Evolutionary conservation across 768 basidiomycete genomes (phyloP).

Genomic region (Tephrocybe sp.): DNA sequence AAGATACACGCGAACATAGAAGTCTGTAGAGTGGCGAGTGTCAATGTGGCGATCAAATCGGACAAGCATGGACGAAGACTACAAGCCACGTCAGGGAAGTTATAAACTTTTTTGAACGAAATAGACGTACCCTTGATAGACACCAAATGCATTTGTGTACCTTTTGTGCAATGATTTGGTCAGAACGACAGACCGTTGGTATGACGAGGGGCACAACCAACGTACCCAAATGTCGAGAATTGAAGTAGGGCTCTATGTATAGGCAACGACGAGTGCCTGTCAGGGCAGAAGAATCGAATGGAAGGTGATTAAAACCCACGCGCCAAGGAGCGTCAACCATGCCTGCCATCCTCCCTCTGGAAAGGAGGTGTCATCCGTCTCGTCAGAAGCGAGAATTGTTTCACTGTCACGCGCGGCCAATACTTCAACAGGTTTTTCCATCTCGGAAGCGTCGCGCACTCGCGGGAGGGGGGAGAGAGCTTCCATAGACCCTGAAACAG

Average conservation of each 20-base stretch:
- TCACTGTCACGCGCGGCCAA: neutral
- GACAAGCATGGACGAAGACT: neutral
- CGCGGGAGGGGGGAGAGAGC: too few relatives aligned
- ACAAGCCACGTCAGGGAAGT: neutral
- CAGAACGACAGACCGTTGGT: too few relatives aligned
- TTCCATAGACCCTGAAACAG: too few relatives aligned
- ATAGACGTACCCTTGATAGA: slow-evolving; percentile 20
- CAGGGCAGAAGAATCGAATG: neutral
- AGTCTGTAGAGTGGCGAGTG: slow-evolving; percentile 3
- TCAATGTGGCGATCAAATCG: neutral
- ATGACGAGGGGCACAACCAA: too few relatives aligned
- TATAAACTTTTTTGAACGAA: neutral
- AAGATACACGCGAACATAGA: slow-evolving; percentile 23
- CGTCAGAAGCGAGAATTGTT: too few relatives aligned
- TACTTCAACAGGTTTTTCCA: slow-evolving; percentile 1
- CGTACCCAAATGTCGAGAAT: slow-evolving; percentile 20
- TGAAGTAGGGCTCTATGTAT: slow-evolving; percentile 15
- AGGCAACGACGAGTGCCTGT: neutral
- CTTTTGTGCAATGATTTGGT: neutral
- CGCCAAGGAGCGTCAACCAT: slow-evolving; percentile 12
- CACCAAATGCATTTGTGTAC: slow-evolving; percentile 19
- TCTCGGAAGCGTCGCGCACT: too few relatives aligned
- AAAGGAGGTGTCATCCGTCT: slow-evolving; percentile 1
- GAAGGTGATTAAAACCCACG: too few relatives aligned
- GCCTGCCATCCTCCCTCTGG: slow-evolving; percentile 7